phyloP scores from a whole-genome alignment of 495 filamentous ascomycete genomes.

The Neohortaea acidophila region DNA sequence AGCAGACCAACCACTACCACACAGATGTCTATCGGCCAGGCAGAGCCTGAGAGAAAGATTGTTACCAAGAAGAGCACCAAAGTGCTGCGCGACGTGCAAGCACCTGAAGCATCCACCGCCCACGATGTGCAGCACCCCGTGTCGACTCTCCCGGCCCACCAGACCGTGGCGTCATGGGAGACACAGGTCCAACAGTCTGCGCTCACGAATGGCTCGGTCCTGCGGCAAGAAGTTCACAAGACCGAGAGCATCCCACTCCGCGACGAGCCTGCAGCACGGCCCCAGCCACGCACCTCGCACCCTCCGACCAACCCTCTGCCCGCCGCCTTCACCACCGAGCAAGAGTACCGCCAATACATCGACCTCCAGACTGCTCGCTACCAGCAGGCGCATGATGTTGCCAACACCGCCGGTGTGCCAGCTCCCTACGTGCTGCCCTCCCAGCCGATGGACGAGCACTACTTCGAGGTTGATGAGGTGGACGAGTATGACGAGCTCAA shows the following conservation, averaged over 20 bases:
- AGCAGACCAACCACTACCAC: neutral
- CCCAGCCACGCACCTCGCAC: constrained; percentile 17
- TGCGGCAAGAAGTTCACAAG: constrained; percentile 23
- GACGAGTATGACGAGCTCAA: constrained; percentile 66
- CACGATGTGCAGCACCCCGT: constrained; percentile 16
- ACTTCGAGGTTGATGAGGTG: constrained; percentile 26
- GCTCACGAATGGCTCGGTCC: no score
- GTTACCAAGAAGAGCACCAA: constrained; percentile 44
- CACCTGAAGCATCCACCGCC: no score
- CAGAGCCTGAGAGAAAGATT: constrained; percentile 26
- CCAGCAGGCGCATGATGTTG: constrained; percentile 4
- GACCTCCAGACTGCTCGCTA: constrained; percentile 7
- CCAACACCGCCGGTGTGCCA: neutral
- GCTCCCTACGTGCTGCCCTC: constrained; percentile 3
- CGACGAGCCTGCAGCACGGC: constrained; percentile 27
- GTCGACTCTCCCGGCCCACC: constrained; percentile 24
- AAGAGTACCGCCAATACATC: constrained; percentile 12
- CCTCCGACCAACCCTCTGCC: constrained; percentile 13
- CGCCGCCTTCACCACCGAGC: constrained; percentile 6
- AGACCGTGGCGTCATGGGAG: no score
- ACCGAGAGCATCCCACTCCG: constrained; percentile 19
- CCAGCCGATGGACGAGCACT: constrained; percentile 11
- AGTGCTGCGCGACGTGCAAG: constrained; percentile 50
- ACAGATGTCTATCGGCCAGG: neutral
- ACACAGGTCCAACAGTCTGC: no score